Evolutionary conservation across 2,329 filamentous ascomycete genomes (phyloP).

Genomic region (Zasmidium cellare): DNA sequence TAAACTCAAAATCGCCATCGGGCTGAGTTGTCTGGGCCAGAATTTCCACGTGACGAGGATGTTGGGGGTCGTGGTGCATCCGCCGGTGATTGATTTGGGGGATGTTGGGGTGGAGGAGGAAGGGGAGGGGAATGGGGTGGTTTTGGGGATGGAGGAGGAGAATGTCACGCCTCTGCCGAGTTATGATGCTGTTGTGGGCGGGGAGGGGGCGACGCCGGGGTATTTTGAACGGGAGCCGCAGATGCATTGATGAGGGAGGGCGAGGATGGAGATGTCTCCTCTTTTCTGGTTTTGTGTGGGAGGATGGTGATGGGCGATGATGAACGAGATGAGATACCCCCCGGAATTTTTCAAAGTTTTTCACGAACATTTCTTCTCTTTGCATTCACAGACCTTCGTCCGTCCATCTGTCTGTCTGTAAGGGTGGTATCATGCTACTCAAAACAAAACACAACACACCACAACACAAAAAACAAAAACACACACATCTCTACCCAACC

Average conservation of each 20-base stretch:
- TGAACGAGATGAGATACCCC: no score
- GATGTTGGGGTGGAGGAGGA: background rate
- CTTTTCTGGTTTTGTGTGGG: no score
- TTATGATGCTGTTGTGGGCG: background rate
- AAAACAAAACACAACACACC: no score
- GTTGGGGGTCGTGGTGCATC: conserved; percentile 4
- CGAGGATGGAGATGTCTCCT: background rate
- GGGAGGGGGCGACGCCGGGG: background rate
- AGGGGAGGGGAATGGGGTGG: background rate
- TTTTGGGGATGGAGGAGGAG: background rate
- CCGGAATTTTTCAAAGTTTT: background rate
- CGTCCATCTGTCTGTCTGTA: background rate
- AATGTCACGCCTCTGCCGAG: background rate
- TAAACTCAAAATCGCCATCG: conserved; percentile 5
- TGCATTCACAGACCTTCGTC: no score
- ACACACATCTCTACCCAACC: background rate
- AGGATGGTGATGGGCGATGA: no score
- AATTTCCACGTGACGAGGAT: background rate
- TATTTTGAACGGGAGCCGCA: background rate
- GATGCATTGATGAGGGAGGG: background rate
- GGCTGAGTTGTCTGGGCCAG: background rate
- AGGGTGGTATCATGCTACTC: background rate
- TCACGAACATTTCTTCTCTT: background rate
- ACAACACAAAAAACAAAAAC: background rate
- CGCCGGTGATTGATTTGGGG: conserved; percentile 1